These are phyloP conservation scores for Colletotrichum cereale DNA, from an alignment of 2,329 filamentous ascomycete genomes.

Conservation along the genomic window DNA sequence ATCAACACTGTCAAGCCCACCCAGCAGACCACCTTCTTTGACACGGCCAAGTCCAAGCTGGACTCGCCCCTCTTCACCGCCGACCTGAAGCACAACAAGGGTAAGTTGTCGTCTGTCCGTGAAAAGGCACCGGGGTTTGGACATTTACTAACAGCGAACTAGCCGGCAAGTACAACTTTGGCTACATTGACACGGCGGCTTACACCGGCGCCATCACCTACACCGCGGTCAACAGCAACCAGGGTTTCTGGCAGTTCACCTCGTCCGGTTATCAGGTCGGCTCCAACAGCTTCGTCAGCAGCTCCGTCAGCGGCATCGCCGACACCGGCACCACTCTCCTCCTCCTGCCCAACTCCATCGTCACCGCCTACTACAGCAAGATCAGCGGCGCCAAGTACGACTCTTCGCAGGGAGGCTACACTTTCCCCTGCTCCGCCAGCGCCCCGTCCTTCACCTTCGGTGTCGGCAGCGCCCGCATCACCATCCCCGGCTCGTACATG, in stretches of 20 bases:
- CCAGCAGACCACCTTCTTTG: slow-evolving; percentile 48
- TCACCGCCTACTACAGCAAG: slow-evolving; percentile 44
- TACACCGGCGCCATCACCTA: slow-evolving; percentile 71
- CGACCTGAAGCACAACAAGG: slow-evolving; percentile 38
- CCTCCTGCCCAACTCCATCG: slow-evolving; percentile 43
- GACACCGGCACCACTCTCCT: slow-evolving; percentile 49
- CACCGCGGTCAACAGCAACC: slow-evolving; percentile 62
- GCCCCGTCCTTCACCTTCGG: slow-evolving; percentile 59
- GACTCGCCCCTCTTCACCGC: slow-evolving; percentile 38
- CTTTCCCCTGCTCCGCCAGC: slow-evolving; percentile 59
- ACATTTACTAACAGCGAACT: background rate
- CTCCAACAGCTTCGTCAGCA: slow-evolving; percentile 35
- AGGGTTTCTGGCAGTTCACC: slow-evolving; percentile 75
- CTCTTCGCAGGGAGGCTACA: slow-evolving; percentile 44
- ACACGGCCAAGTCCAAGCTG: slow-evolving; percentile 40
- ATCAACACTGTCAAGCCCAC: slow-evolving; percentile 50
- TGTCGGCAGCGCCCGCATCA: slow-evolving; percentile 57
- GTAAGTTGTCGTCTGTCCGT: background rate
- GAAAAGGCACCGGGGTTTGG: slow-evolving; percentile 47
- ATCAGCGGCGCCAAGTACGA: slow-evolving; percentile 44
- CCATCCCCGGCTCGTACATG: slow-evolving; percentile 57
- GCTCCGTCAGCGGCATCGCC: slow-evolving; percentile 41
- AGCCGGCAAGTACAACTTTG: slow-evolving; percentile 53
- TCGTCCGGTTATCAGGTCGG: slow-evolving; percentile 42
- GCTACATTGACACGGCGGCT: slow-evolving; percentile 66